Percentiles rank a stretch among this genome's conserved stretches.
Conservation (phyloP, 352 stramenopile species). For the Globisporangium paroecandrum region DNA sequence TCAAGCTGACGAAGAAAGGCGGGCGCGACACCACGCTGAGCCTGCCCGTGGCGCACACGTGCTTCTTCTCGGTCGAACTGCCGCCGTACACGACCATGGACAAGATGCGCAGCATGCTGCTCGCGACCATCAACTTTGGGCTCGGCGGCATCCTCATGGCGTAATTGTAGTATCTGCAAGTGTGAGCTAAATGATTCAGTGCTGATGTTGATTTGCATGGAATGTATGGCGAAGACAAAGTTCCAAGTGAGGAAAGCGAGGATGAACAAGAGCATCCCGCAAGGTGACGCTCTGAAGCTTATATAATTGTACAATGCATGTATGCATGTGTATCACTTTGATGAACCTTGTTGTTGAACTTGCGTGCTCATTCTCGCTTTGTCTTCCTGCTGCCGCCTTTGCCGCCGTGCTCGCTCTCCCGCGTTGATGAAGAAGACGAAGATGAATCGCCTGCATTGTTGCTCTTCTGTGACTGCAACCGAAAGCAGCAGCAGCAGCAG, state of each 20-base stretch:
- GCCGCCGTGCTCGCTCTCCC: not conserved
- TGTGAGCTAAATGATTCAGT: not conserved
- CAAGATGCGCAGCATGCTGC: conserved; percentile 88
- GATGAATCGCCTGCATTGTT: not conserved
- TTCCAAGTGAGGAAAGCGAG: too few species aligned
- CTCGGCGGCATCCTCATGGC: conserved; percentile 89
- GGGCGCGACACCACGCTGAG: conserved; percentile 76
- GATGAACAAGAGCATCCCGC: too few species aligned
- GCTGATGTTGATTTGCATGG: too few species aligned
- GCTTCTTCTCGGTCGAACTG: conserved; percentile 95
- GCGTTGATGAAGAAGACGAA: not conserved
- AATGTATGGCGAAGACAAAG: not conserved
- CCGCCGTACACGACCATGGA: conserved; percentile 91
- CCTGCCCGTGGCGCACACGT: conserved; percentile 93
- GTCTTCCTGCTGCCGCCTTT: conserved; percentile 1
- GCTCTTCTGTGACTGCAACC: not conserved
- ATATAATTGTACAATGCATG: conserved; percentile 5
- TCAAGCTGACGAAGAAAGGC: conserved; percentile 90
- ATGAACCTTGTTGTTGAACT: not conserved
- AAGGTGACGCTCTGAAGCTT: not conserved
- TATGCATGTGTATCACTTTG: not conserved
- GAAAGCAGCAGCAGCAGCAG: conserved; percentile 9
- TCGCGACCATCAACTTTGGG: conserved; percentile 94
- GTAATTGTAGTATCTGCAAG: conserved; percentile 21
- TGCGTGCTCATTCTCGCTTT: conserved; percentile 4